Conservation (phyloP, 1,139 yeast genomes). For the Taphrina sp. region DNA sequence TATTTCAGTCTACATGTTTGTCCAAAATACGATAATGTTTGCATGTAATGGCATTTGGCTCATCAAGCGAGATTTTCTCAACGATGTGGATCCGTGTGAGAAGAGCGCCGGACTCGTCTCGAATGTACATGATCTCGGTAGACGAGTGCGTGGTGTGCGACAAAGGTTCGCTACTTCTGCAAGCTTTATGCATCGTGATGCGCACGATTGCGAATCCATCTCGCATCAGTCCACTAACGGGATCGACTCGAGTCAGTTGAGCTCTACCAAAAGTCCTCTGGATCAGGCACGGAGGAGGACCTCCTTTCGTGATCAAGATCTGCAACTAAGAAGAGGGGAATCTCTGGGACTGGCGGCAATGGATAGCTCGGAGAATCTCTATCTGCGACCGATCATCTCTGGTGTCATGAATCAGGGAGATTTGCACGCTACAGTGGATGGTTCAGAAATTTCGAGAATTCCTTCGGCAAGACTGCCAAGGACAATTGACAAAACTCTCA, state of each 20-base stretch:
- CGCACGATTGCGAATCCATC: too few relatives aligned
- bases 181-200: too few relatives aligned
- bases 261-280: not conserved
- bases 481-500: conserved; percentile 5
- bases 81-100: conserved; percentile 4
- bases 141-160: not conserved
- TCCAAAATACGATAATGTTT: conserved; percentile 69
- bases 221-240: not conserved
- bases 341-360: conserved; percentile 10
- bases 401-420: conserved; percentile 19
- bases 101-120: not conserved
- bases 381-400: conserved; percentile 11
- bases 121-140: not conserved
- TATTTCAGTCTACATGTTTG: conserved; percentile 72
- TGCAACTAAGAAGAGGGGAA: conserved; percentile 12
- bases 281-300: not conserved
- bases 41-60: conserved; percentile 71
- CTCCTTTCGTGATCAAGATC: too few relatives aligned
- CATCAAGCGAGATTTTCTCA: conserved; percentile 73
- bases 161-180: not conserved
- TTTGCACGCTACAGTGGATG: conserved; percentile 6
- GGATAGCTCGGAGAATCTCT: conserved; percentile 3
- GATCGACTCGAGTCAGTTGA: not conserved
- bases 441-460: conserved; percentile 9
- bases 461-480: not conserved